Evolutionary conservation across 129 eudicot genomes (phyloP).

Genomic region (Flaveria robusta): DNA sequence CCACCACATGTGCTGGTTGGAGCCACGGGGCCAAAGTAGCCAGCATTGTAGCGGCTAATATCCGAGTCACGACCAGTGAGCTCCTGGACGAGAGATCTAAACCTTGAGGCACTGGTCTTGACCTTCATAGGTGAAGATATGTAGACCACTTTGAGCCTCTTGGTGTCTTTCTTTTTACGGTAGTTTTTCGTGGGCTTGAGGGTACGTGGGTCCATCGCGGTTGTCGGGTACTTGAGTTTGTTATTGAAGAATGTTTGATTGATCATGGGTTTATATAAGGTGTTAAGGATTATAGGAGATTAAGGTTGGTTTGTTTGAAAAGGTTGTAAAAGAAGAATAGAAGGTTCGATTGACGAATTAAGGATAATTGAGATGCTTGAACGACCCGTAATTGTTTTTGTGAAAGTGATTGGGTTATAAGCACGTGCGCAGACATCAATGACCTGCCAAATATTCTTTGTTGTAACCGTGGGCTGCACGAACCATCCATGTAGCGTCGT

Average conservation of each 20-base stretch:
- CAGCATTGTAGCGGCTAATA: constrained; percentile 39
- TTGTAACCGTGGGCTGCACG: neutral
- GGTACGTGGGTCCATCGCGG: neutral
- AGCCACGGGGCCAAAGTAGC: constrained; percentile 1
- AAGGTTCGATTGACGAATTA: constrained; percentile 20
- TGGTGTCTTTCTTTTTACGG: constrained; percentile 27
- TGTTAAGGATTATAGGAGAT: neutral
- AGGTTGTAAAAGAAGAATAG: neutral
- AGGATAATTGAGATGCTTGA: constrained; percentile 37
- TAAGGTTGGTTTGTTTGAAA: constrained; percentile 16
- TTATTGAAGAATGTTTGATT: neutral
- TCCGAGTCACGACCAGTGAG: constrained; percentile 83
- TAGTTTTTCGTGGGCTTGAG: constrained; percentile 3
- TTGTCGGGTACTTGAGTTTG: neutral
- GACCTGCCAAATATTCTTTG: constrained; percentile 29
- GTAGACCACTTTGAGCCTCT: constrained; percentile 67
- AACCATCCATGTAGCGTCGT: neutral
- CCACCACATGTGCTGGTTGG: constrained; percentile 16
- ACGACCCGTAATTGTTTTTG: constrained; percentile 45
- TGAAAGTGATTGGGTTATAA: neutral
- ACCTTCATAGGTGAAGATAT: constrained; percentile 80
- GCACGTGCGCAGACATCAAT: constrained; percentile 46
- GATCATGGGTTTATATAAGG: constrained; percentile 1
- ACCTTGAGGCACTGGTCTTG: constrained; percentile 56
- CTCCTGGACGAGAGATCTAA: constrained; percentile 65